Base-by-base conservation (phyloP, 2,329 filamentous ascomycete genomes). In the Huntiella omanensis region DNA sequence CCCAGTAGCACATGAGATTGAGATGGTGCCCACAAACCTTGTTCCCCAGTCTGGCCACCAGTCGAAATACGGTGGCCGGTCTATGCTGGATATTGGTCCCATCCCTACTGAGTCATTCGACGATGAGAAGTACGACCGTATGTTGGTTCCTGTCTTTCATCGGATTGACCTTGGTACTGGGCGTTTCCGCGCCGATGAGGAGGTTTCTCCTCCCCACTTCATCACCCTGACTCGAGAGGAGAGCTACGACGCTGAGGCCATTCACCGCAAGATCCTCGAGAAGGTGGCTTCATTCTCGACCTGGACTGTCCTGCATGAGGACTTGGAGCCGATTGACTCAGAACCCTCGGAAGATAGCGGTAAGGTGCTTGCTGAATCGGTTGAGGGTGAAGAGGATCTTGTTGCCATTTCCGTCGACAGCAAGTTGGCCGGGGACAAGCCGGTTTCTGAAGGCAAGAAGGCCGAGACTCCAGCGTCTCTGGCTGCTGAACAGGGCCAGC, bases 351-450 rank as follows among this genome's bases (percentile, higher is more conserved):
- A 41, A 28, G 44, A 46, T 15, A 73, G 71, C 3, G 75, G 82
- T 51, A 81, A 80, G 56, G 70, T 94, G 40, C 73, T 80, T 49
- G 80, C 84, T 39, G 72, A 75, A 22, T 94, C 87, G 3, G 73
- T 93, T 2, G 80, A 87, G 58, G 83, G 85, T 7, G 88, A 95
- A 59, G 87, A 95, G 51, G 84, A 84, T 51, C 75, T 95, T 55
- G 83, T 96, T 4, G 83, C 95, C 57, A 78, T 98, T 12, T 83
- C 82, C 1, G 22, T 28, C 22, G 22, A 28, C 22, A 28, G 22
- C 8, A 41, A 16, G 5, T 87, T 95, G 79, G 77, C 76, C 7
- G 45, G 33, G 7, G 40, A 33, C 17, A 28, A 28, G 22, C 10
- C 22, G 22, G 8, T 28, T 17, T 22, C 46, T 45, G 80, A 85